Conservation (phyloP, 768 basidiomycete genomes). For the Suillus ampliporus region DNA sequence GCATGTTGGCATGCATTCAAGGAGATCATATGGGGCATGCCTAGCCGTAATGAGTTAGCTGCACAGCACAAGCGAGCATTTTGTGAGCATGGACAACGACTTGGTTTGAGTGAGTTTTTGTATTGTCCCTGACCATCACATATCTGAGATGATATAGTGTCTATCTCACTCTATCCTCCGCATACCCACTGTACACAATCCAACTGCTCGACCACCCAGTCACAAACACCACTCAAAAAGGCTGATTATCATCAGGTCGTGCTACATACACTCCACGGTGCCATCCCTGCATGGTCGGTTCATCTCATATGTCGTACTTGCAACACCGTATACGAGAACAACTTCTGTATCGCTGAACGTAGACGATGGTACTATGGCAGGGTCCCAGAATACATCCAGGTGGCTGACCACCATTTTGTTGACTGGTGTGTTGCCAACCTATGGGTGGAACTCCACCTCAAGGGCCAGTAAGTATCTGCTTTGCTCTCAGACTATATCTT, state of each 20-base stretch:
- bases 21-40: too few species aligned
- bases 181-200: too few species aligned
- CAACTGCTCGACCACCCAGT: not conserved
- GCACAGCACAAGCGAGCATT: too few species aligned
- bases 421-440: conserved; percentile 21
- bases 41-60: too few species aligned
- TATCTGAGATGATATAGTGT: too few species aligned
- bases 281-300: not conserved
- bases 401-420: conserved; percentile 22
- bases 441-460: conserved; percentile 4
- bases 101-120: too few species aligned
- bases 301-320: not conserved
- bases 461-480: not conserved
- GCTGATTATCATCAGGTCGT: not conserved
- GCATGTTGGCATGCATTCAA: too few species aligned
- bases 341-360: not conserved
- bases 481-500: too few species aligned
- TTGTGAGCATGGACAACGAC: too few species aligned
- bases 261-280: not conserved
- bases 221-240: not conserved
- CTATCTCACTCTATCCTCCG: too few species aligned
- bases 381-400: conserved; percentile 18
- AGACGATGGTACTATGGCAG: conserved; percentile 18
- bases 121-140: too few species aligned
- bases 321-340: not conserved